phyloP scores from a whole-genome alignment of 352 stramenopile genomes.

The Albugo candida region DNA sequence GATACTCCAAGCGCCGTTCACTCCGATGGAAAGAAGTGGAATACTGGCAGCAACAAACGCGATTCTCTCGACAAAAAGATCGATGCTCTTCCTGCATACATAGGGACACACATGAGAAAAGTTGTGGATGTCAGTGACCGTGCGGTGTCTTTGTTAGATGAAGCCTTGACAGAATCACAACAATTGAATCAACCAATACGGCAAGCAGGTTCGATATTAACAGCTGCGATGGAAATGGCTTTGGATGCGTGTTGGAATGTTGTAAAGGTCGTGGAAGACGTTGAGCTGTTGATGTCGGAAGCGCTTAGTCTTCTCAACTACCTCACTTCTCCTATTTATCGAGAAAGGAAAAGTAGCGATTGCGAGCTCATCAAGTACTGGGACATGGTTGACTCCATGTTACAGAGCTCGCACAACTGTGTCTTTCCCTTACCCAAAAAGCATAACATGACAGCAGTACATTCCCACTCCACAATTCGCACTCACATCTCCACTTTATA shows the following conservation, averaged over 20 bases:
- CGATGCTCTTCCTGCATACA: constrained; percentile 14
- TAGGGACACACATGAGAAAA: constrained; percentile 15
- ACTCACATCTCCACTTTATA: too few relatives aligned
- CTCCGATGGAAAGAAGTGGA: too few relatives aligned
- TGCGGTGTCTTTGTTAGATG: constrained; percentile 34
- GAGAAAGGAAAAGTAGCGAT: background rate
- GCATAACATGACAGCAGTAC: too few relatives aligned
- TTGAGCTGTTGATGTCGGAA: constrained; percentile 34
- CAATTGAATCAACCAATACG: constrained; percentile 17
- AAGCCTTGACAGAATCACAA: constrained; percentile 39
- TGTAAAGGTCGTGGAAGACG: constrained; percentile 22
- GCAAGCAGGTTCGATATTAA: constrained; percentile 6
- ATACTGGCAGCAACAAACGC: too few relatives aligned
- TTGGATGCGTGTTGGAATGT: constrained; percentile 53
- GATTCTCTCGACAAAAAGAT: constrained; percentile 8
- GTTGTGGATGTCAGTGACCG: constrained; percentile 19
- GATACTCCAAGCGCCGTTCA: too few relatives aligned
- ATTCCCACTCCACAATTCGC: too few relatives aligned
- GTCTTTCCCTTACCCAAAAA: constrained; percentile 12
- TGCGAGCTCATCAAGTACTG: background rate
- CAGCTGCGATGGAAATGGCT: constrained; percentile 66
- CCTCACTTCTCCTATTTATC: constrained; percentile 7
- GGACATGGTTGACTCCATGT: constrained; percentile 6
- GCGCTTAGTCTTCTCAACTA: constrained; percentile 25
- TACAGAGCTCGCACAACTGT: constrained; percentile 5